phyloP scores from a whole-genome alignment of 2,329 filamentous ascomycete genomes.

The Phialophora expanda region DNA sequence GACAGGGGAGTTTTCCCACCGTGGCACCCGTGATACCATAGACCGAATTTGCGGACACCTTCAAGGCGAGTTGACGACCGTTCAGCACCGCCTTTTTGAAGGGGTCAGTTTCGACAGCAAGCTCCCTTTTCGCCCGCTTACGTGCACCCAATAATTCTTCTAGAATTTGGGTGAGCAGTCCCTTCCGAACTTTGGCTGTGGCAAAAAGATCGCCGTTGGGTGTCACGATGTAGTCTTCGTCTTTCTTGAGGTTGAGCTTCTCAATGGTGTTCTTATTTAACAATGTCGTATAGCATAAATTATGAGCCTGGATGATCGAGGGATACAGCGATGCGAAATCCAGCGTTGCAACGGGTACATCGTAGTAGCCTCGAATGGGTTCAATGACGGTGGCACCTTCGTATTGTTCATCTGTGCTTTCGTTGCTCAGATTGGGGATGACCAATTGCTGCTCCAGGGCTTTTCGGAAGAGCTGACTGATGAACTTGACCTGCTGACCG shows the following conservation, averaged over 20 bases:
- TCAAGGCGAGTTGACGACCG: slow-evolving; percentile 93
- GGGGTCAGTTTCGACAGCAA: slow-evolving; percentile 85
- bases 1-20: slow-evolving; percentile 90
- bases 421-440: slow-evolving; percentile 80
- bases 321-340: slow-evolving; percentile 99
- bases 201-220: slow-evolving; percentile 94
- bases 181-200: slow-evolving; percentile 86
- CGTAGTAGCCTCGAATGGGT: slow-evolving; percentile 89
- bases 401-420: slow-evolving; percentile 83
- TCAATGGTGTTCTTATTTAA: slow-evolving; percentile 79
- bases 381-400: slow-evolving; percentile 98
- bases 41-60: slow-evolving; percentile 96
- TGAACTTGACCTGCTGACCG: slow-evolving; percentile 96
- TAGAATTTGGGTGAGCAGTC: slow-evolving; percentile 89
- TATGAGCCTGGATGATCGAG: slow-evolving; percentile 98
- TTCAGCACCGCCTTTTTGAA: slow-evolving; percentile 99
- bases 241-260: slow-evolving; percentile 76
- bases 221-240: slow-evolving; percentile 94
- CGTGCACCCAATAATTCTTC: slow-evolving; percentile 89
- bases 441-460: slow-evolving; percentile 91
- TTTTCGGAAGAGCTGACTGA: slow-evolving; percentile 96
- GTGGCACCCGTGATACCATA: slow-evolving; percentile 97
- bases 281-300: slow-evolving; percentile 95
- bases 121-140: slow-evolving; percentile 91
- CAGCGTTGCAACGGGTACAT: slow-evolving; percentile 91